A percentile compares a stretch with the other conserved stretches of the same genome.
phyloP scores from a whole-genome alignment of 768 basidiomycete genomes.

The Pisolithus orientalis region DNA sequence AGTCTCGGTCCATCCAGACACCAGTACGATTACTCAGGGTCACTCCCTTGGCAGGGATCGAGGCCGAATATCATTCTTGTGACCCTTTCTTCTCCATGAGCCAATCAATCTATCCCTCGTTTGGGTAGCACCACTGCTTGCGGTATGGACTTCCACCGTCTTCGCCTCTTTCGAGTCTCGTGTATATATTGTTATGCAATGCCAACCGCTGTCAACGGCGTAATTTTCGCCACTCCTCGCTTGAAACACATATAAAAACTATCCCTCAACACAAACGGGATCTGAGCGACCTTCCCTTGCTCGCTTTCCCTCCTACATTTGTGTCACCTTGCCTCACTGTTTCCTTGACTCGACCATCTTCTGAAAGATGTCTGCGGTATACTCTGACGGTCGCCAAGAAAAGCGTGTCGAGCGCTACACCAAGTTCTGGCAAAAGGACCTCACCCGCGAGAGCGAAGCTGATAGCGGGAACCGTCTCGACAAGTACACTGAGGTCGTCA shows the following conservation, averaged over 20 bases:
- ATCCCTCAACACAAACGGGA: not conserved
- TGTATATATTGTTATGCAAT: no score
- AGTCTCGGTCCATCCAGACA: no score
- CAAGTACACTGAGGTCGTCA: constrained; percentile 89
- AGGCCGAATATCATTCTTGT: no score
- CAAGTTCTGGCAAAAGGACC: constrained; percentile 87
- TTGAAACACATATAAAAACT: not conserved
- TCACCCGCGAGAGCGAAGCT: constrained; percentile 53
- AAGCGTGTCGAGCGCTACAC: constrained; percentile 80
- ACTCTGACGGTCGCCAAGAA: constrained; percentile 53
- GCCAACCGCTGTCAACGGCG: no score
- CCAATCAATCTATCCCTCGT: no score
- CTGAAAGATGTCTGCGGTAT: constrained; percentile 16
- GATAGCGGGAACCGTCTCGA: constrained; percentile 71
- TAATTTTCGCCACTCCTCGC: not conserved
- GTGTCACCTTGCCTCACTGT: not conserved
- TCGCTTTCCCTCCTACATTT: not conserved
- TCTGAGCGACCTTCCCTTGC: not conserved
- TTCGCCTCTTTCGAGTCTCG: no score
- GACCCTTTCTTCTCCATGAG: no score
- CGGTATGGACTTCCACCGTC: no score
- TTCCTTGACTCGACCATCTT: not conserved
- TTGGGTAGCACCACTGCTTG: no score
- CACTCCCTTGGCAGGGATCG: no score
- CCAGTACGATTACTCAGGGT: no score